Percentiles rank a stretch among this genome's conserved stretches.
Evolutionary conservation across 1,139 yeast genomes (phyloP).

Genomic region (Yamadazyma oceani): DNA sequence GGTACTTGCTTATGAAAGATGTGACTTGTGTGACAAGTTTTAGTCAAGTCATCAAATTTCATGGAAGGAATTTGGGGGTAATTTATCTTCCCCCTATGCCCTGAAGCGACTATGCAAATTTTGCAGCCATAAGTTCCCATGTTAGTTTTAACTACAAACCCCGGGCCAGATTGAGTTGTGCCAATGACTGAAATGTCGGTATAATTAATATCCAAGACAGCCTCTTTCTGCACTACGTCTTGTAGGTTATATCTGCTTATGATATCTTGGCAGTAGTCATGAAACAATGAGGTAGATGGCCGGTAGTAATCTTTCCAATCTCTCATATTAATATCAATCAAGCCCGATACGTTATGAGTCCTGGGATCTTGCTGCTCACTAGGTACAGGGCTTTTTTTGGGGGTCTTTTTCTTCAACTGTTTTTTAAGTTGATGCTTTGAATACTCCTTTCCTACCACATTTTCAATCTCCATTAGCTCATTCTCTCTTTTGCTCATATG

Average conservation of each 20-base stretch:
- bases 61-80: constrained; percentile 31
- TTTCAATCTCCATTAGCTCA: constrained; percentile 43
- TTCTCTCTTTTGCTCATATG: constrained; percentile 29
- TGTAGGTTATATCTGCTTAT: constrained; percentile 33
- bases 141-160: constrained; percentile 29
- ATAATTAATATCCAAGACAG: constrained; percentile 35
- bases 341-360: constrained; percentile 32
- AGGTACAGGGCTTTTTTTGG: constrained; percentile 17
- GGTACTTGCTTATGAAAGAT: constrained; percentile 29
- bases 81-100: constrained; percentile 41
- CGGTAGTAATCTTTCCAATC: constrained; percentile 49
- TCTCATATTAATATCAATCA: constrained; percentile 44
- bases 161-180: constrained; percentile 25
- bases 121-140: constrained; percentile 35
- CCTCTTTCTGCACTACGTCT: constrained; percentile 32
- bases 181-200: constrained; percentile 25
- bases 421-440: constrained; percentile 46
- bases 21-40: constrained; percentile 47
- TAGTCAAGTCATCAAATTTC: constrained; percentile 23
- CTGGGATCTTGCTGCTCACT: not conserved
- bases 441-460: constrained; percentile 48
- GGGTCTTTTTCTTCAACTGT: constrained; percentile 10
- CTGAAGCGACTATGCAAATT: constrained; percentile 40
- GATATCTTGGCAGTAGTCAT: constrained; percentile 39
- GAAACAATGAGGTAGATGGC: constrained; percentile 42